Evolutionary conservation across 23 red algal species (phyloP), one percentile per base, ranked within the genome.

Genomic region (Gracilaria caudata): DNA sequence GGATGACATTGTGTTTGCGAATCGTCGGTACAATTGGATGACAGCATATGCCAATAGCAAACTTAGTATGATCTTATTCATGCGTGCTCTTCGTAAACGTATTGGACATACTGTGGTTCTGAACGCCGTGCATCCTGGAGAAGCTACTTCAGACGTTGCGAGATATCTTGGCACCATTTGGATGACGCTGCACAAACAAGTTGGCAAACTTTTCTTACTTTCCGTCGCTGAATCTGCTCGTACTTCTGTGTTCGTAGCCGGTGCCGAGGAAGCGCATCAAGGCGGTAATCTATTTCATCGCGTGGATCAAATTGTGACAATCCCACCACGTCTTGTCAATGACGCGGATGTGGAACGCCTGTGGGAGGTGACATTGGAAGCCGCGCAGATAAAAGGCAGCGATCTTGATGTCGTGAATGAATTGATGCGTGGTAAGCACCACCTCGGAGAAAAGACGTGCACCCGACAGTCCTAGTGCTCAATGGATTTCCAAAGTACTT

Each of bases 21-120:
- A 51, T 32, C 80, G 88, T 5, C 58, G 51, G 17, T 98, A 98
- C 59, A 23, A 81, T 0, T 83, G 87, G 64, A 86, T 94, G 78
- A 93, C 84, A 26, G 96, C 96, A 24, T 98, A 98, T 58, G 96
- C 92, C 4, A 84, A 84, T n/a, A 88, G 82, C 75, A 98, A 98
- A 64, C 63, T 92, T 28, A 61, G 73, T 64, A 98, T 94, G 82
- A 20, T 94, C 24, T 60, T 94, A 23, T 98, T 98, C 51, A 89
- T 86, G 78, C 73, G 77, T 9, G 82, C 77, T 63, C 82, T 96
- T 30, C 58, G 65, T 28, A 63, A 61, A 24, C 84, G 82, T n/a
- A 28, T 88, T 26, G 46, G 75, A 20, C 20, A 73, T 7, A 58
- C 51, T 19, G 64, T 91, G 13, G 45, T 64, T n/a, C 32, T 91